phyloP scores from a whole-genome alignment of 2,329 filamentous ascomycete genomes.

The Aspergillus cejpii region DNA sequence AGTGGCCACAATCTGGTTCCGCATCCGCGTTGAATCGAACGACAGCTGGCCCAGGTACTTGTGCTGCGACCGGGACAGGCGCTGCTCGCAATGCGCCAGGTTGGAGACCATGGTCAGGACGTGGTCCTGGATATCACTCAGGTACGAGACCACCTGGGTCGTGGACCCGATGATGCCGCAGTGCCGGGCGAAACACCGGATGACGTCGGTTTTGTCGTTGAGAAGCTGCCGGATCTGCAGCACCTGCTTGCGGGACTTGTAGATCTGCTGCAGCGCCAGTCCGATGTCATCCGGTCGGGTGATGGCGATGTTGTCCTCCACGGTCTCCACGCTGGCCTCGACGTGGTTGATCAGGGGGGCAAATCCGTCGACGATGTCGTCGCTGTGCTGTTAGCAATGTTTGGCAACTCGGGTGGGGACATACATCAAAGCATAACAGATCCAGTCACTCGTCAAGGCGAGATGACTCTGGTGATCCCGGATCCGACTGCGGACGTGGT shows the following conservation, averaged over 20 bases:
- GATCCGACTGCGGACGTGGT: slow-evolving; percentile 83
- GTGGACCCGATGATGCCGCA: slow-evolving; percentile 89
- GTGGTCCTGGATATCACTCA: slow-evolving; percentile 95
- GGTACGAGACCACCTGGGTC: slow-evolving; percentile 86
- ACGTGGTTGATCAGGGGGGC: slow-evolving; percentile 76
- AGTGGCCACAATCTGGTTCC: slow-evolving; percentile 73
- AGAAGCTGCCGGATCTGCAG: slow-evolving; percentile 83
- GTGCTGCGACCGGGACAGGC: slow-evolving; percentile 80
- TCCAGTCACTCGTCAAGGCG: slow-evolving; percentile 88
- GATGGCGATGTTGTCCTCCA: slow-evolving; percentile 88
- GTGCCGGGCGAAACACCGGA: slow-evolving; percentile 90
- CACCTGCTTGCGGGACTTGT: slow-evolving; percentile 80
- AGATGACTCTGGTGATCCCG: slow-evolving; percentile 85
- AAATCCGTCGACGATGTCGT: slow-evolving; percentile 93
- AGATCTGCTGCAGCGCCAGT: slow-evolving; percentile 74
- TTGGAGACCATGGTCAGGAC: slow-evolving; percentile 97
- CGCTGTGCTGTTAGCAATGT: too few species aligned
- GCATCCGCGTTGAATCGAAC: slow-evolving; percentile 79
- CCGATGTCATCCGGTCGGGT: slow-evolving; percentile 81
- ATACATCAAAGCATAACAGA: slow-evolving; percentile 92
- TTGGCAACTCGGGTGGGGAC: too few species aligned
- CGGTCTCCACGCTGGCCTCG: slow-evolving; percentile 75
- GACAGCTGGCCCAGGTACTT: slow-evolving; percentile 90
- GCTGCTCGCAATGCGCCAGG: slow-evolving; percentile 88
- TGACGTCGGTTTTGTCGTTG: slow-evolving; percentile 89